These are phyloP conservation scores for Stephanodiscus triporus DNA, from an alignment of 108 stramenopile species.

Conservation along the genomic window DNA sequence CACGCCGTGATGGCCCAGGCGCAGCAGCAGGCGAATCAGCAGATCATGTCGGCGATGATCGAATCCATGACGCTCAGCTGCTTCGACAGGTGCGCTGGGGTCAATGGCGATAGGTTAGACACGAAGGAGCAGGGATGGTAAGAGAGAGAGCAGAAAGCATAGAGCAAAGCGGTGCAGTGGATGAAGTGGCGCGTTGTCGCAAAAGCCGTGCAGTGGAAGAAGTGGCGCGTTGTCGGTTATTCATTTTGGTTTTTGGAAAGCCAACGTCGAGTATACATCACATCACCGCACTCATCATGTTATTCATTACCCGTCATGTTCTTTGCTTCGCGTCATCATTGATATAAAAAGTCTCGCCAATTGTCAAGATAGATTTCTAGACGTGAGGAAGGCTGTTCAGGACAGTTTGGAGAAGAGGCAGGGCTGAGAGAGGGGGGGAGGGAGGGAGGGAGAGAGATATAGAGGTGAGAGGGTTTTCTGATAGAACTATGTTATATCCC, in stretches of 20 bases:
- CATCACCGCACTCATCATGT: neutral
- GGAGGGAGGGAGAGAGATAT: neutral
- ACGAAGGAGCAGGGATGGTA: conserved; percentile 14
- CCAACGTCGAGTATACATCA: too few species aligned
- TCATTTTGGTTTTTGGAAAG: too few species aligned
- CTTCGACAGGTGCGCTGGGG: conserved; percentile 84
- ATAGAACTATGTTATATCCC: too few species aligned
- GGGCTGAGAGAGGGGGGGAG: neutral
- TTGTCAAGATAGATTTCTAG: conserved; percentile 88
- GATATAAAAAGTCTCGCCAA: conserved; percentile 54
- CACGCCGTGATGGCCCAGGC: conserved; percentile 81
- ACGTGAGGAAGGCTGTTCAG: conserved; percentile 76
- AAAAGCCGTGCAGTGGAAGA: too few species aligned
- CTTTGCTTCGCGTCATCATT: neutral
- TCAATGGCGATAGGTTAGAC: conserved; percentile 28
- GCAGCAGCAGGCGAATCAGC: conserved; percentile 85
- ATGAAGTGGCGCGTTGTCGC: too few species aligned
- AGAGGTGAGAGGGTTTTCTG: too few species aligned
- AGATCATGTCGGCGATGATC: conserved; percentile 84
- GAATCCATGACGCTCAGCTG: conserved; percentile 77
- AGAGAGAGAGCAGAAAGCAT: neutral
- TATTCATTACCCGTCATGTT: neutral
- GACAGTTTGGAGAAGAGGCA: conserved; percentile 78
- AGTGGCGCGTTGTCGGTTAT: too few species aligned
- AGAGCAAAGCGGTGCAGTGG: too few species aligned